Evolutionary conservation across 148 eudicot species (phyloP), one percentile per base, ranked within the genome.

Genomic region (Cornus kousa): DNA sequence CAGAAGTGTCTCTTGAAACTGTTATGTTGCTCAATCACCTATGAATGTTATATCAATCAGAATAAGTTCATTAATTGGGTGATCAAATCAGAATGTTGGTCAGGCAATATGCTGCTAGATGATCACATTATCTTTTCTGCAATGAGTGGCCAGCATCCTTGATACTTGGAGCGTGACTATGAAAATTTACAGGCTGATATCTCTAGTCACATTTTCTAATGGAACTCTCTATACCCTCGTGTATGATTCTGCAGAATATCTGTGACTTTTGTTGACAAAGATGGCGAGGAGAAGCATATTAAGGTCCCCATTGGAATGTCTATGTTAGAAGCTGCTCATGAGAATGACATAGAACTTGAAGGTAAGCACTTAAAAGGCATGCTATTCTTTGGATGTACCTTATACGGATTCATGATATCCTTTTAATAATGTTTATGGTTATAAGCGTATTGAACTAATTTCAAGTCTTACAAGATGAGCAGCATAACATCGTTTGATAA

Each of bases 251-350:
- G 77, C 93, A 95, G 99, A 79, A 92, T 95, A 83, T 85, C 91
- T 78, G 97, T 95, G 78, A 95, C 95, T n/a, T 93, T 95, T 86
- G 91, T 91, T 78, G 95, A 90, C 82, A 90, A 90, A 60, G 97
- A 93, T 80, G 99, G 97, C 71, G 90, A 93, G 71, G 99, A 95
- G 83, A 85, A 79, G 57, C 81, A 81, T 20, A 76, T 95, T 68
- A 90, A 93, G 79, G 99, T 95, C 78, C 99, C 97, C 50, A 73
- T 93, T 79, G 99, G 99, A 65, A 90, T 89, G 88, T 93, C 88
- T 75, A 93, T 95, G 89, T 84, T 95, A 72, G 99, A 95, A 88
- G 99, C 97, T 86, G 99, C 99, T 80, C 99, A 93, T 84, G 88
- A 90, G 77, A 90, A 91, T 86, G 97, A 92, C 72, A 86, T 95